Evolutionary conservation across 2,329 filamentous ascomycete species (phyloP).

Genomic region (Lachnellula cervina): DNA sequence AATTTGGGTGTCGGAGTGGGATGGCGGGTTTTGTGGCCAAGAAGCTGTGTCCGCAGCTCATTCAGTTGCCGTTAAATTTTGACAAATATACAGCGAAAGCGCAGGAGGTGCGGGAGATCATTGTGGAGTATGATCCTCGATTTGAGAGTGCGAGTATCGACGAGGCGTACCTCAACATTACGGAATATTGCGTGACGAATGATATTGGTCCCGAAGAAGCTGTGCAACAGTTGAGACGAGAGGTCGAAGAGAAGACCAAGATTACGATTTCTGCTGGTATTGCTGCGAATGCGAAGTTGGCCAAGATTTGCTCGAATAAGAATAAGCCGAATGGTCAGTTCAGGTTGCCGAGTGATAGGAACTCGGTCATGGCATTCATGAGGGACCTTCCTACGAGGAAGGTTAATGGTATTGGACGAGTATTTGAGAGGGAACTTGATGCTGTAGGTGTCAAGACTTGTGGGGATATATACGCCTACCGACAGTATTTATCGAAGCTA

Average conservation of each 20-base stretch:
- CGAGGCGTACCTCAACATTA: slow-evolving; percentile 95
- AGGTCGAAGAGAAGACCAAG: slow-evolving; percentile 70
- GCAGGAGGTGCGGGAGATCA: slow-evolving; percentile 73
- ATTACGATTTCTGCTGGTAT: slow-evolving; percentile 94
- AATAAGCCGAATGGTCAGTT: slow-evolving; percentile 98
- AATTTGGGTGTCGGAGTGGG: slow-evolving; percentile 85
- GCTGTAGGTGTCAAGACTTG: slow-evolving; percentile 85
- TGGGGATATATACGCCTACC: slow-evolving; percentile 75
- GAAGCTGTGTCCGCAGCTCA: slow-evolving; percentile 83
- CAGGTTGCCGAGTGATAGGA: slow-evolving; percentile 64
- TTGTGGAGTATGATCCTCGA: slow-evolving; percentile 81
- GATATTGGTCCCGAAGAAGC: slow-evolving; percentile 64
- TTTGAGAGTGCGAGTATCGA: slow-evolving; percentile 95
- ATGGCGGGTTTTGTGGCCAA: slow-evolving; percentile 96
- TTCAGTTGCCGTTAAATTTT: slow-evolving; percentile 80
- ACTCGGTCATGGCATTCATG: slow-evolving; percentile 81
- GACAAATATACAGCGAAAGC: slow-evolving; percentile 89
- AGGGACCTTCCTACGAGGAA: slow-evolving; percentile 76
- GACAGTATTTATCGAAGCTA: slow-evolving; percentile 67
- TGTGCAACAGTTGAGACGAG: slow-evolving; percentile 70
- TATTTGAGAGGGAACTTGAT: slow-evolving; percentile 84
- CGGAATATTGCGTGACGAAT: slow-evolving; percentile 71
- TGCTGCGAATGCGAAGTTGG: slow-evolving; percentile 85
- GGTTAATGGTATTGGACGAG: slow-evolving; percentile 90
- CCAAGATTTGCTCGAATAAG: slow-evolving; percentile 91